Evolutionary conservation across 2,329 filamentous ascomycete species (phyloP).

Genomic region (Botrytis pseudocinerea): DNA sequence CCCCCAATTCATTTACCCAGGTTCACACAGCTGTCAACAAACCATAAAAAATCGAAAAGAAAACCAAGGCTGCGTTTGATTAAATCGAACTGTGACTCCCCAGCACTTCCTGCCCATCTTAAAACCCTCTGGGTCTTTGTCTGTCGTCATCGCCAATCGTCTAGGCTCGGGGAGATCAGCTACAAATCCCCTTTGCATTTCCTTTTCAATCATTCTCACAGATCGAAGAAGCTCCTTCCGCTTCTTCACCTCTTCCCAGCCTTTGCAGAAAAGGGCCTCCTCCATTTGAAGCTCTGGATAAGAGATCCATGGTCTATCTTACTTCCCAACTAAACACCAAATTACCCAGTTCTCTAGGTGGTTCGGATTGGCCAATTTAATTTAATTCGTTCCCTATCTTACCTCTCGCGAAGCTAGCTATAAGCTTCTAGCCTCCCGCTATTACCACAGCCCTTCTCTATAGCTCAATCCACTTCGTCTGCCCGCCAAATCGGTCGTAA

Average conservation of each 20-base stretch:
- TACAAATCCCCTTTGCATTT: neutral
- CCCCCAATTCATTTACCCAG: neutral
- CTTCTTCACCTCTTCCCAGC: neutral
- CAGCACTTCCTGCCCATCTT: neutral
- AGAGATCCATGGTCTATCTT: neutral
- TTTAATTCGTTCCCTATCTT: slow-evolving; percentile 17
- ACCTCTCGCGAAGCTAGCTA: slow-evolving; percentile 2
- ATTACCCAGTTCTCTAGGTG: slow-evolving; percentile 7
- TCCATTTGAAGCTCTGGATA: neutral
- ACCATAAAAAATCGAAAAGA: neutral
- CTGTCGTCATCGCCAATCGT: slow-evolving; percentile 18
- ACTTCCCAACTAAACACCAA: neutral
- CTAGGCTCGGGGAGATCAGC: neutral
- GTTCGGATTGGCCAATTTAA: slow-evolving; percentile 13
- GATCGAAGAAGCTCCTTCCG: neutral
- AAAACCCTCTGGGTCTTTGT: slow-evolving; percentile 2
- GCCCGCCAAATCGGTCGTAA: neutral
- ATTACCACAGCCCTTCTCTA: neutral
- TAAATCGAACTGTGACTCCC: neutral
- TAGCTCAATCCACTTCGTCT: slow-evolving; percentile 4
- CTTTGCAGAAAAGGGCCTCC: neutral
- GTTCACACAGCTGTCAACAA: neutral
- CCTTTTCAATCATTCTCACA: neutral
- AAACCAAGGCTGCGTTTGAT: slow-evolving; percentile 13
- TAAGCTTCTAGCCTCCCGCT: slow-evolving; percentile 3